These are phyloP conservation scores for Lyophyllum semitale DNA, from an alignment of 768 basidiomycete genomes.

Conservation along the genomic window DNA sequence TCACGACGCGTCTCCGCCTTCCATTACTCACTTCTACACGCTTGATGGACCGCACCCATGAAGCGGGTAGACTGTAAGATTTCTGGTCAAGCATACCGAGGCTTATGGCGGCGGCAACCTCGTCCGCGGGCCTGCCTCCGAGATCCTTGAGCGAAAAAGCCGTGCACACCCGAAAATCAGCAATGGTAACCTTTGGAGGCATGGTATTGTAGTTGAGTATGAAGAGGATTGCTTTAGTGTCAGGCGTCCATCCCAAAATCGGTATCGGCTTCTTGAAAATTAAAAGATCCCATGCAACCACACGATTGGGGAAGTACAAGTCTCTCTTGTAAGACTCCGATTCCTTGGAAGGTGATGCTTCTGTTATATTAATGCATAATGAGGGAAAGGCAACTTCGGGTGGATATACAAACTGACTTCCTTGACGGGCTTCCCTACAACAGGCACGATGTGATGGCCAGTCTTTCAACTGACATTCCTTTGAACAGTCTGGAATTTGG, in stretches of 20 bases:
- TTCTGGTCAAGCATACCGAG: background rate
- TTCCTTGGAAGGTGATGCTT: background rate
- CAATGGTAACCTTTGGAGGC: background rate
- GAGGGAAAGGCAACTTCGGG: too few relatives aligned
- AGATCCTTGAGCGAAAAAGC: background rate
- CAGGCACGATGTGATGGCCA: background rate
- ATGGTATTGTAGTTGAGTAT: background rate
- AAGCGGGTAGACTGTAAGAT: background rate
- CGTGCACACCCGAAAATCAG: background rate
- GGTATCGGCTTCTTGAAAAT: background rate
- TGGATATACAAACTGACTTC: background rate
- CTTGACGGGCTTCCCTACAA: background rate
- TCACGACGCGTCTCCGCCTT: background rate
- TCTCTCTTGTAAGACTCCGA: background rate
- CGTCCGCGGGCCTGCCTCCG: background rate
- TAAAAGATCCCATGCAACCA: background rate
- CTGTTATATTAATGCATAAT: background rate
- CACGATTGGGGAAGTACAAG: background rate
- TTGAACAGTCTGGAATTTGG: background rate
- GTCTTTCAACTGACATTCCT: background rate
- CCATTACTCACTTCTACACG: background rate
- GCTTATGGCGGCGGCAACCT: background rate
- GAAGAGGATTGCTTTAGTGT: background rate
- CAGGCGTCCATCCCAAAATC: background rate
- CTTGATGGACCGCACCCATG: background rate